Percentiles rank a stretch among this genome's conserved stretches.
Conservation (phyloP, 2,329 filamentous ascomycete genomes). For the Herpotrichia juniperi region DNA sequence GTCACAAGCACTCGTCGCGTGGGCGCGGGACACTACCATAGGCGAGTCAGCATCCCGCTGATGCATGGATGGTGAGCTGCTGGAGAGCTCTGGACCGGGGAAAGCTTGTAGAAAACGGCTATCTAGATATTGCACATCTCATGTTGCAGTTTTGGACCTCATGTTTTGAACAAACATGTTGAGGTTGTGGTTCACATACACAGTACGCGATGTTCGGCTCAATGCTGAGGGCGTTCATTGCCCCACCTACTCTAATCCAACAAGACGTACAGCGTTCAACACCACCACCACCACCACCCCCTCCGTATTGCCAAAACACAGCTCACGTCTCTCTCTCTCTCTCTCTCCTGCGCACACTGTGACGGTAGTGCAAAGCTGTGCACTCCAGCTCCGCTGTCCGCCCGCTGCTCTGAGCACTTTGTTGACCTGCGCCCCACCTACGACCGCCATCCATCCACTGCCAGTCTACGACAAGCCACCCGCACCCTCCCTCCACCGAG, state of each 20-base stretch:
- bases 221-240: neutral
- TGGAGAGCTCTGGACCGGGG: slow-evolving; percentile 7
- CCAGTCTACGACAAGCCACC: slow-evolving; percentile 10
- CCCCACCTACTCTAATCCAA: neutral
- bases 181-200: neutral
- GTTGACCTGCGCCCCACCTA: slow-evolving; percentile 3
- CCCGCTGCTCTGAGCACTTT: too few relatives aligned
- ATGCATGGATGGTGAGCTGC: slow-evolving; percentile 20
- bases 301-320: neutral
- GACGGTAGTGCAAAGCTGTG: neutral
- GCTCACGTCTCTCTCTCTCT: neutral
- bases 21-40: slow-evolving; percentile 18
- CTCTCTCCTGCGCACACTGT: too few relatives aligned
- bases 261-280: neutral
- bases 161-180: neutral
- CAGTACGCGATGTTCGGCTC: slow-evolving; percentile 1
- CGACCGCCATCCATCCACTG: slow-evolving; percentile 13
- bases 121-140: neutral
- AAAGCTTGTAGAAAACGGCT: neutral
- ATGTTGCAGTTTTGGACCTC: neutral
- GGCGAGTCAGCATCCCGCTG: slow-evolving; percentile 39
- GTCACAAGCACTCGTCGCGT: slow-evolving; percentile 29
- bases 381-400: neutral
- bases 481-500: neutral
- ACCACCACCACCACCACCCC: neutral